A percentile compares a stretch with the other conserved stretches of the same genome.
phyloP scores from a whole-genome alignment of 345 rosid species.

The Erysimum cheiranthoides region DNA sequence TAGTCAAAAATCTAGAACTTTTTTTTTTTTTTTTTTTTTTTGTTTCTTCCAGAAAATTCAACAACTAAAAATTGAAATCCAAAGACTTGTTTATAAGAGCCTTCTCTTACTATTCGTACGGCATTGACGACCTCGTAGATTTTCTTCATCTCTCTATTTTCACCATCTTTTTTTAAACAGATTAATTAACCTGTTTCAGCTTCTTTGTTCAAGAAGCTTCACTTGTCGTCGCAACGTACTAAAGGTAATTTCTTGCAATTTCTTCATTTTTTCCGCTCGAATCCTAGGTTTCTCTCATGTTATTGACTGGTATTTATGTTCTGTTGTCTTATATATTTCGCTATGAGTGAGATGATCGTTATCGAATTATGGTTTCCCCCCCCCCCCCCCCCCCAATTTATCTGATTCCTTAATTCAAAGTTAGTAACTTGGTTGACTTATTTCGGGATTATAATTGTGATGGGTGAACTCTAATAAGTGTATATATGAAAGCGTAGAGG shows the following conservation, averaged over 20 bases:
- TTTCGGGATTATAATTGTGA: too few species aligned
- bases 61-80: neutral
- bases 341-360: too few species aligned
- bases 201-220: constrained; percentile 15
- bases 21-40: neutral
- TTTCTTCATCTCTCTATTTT: too few species aligned
- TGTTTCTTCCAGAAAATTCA: neutral
- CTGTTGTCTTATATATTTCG: too few species aligned
- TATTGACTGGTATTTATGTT: too few species aligned
- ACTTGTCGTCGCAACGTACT: constrained; percentile 3
- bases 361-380: too few species aligned
- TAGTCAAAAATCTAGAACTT: neutral
- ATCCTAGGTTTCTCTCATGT: neutral
- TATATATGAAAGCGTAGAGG: too few species aligned
- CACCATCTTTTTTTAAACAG: too few species aligned
- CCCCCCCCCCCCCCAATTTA: too few species aligned
- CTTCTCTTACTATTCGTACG: constrained; percentile 6
- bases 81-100: too few species aligned
- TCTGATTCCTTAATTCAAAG: neutral
- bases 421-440: too few species aligned
- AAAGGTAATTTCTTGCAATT: constrained; percentile 8
- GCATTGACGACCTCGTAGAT: constrained; percentile 23
- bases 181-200: neutral
- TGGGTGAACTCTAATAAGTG: too few species aligned
- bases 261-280: neutral